Conservation (phyloP, 495 filamentous ascomycete genomes). For the Penicillium crystallinum region DNA sequence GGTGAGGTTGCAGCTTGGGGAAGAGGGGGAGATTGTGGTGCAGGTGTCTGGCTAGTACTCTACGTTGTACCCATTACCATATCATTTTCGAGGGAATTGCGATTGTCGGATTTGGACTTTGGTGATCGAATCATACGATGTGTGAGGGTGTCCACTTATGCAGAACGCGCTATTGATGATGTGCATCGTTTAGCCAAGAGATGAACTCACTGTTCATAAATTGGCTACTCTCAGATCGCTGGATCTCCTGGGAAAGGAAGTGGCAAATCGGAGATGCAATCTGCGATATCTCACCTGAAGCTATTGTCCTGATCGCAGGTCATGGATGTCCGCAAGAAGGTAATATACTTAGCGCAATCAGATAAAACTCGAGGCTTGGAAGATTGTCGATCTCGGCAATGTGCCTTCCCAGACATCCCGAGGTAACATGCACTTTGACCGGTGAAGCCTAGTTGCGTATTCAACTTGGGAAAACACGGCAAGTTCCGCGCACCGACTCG, state of each 20-base stretch:
- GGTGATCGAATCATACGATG: background rate
- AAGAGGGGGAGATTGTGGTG: constrained; percentile 26
- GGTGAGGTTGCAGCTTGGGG: constrained; percentile 13
- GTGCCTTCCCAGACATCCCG: background rate
- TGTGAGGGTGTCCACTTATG: background rate
- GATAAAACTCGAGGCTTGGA: background rate
- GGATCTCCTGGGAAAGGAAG: background rate
- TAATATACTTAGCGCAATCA: background rate
- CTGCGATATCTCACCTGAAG: background rate
- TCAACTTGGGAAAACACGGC: background rate
- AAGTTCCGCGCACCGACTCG: background rate
- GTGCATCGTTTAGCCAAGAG: background rate
- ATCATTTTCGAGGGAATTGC: too few species aligned
- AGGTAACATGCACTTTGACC: background rate
- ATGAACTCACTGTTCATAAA: background rate
- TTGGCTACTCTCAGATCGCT: background rate
- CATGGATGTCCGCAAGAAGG: background rate
- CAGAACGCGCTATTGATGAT: background rate
- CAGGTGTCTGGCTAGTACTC: constrained; percentile 5
- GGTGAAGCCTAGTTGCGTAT: background rate
- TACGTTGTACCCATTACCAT: background rate
- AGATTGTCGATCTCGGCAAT: background rate
- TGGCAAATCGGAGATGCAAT: background rate
- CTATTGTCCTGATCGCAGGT: too few species aligned
- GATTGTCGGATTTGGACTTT: background rate